A percentile compares a stretch with the other conserved stretches of the same genome.
Conservation (phyloP, 2,329 filamentous ascomycete species). For the Amauroascus niger region DNA sequence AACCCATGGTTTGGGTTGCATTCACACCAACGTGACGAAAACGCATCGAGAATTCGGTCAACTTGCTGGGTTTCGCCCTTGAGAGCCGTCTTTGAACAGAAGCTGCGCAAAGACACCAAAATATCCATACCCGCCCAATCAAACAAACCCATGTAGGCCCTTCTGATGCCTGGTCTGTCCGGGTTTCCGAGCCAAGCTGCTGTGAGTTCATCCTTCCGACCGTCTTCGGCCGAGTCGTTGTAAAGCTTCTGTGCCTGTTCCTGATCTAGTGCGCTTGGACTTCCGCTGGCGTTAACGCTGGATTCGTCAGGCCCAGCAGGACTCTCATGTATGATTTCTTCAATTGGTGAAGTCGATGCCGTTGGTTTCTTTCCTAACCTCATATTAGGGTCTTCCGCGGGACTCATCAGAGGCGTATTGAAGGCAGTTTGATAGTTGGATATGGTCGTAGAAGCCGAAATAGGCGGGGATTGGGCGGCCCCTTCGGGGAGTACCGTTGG, state of each 20-base stretch:
- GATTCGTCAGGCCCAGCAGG: neutral
- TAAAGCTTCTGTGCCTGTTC: constrained; percentile 74
- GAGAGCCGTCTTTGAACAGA: constrained; percentile 73
- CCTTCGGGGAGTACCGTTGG: constrained; percentile 22
- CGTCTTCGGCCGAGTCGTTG: constrained; percentile 71
- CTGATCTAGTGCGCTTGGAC: constrained; percentile 37
- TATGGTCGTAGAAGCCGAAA: constrained; percentile 29
- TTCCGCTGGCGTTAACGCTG: neutral
- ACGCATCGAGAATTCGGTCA: constrained; percentile 82
- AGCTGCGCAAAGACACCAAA: constrained; percentile 62
- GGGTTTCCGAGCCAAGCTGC: constrained; percentile 73
- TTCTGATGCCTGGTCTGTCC: constrained; percentile 46
- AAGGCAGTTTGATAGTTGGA: constrained; percentile 39
- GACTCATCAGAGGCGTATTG: constrained; percentile 32
- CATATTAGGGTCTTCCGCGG: constrained; percentile 14
- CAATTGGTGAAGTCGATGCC: neutral
- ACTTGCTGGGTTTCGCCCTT: constrained; percentile 94
- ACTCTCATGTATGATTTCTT: constrained; percentile 2
- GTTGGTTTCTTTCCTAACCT: neutral
- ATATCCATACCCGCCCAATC: constrained; percentile 77
- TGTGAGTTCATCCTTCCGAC: constrained; percentile 67
- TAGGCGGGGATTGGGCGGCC: constrained; percentile 24
- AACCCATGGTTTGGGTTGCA: constrained; percentile 92
- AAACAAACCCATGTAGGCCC: constrained; percentile 86
- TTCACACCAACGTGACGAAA: constrained; percentile 82